These are phyloP conservation scores for Leishmania lainsoni DNA, from an alignment of 208 protist species.

Conservation along the genomic window DNA sequence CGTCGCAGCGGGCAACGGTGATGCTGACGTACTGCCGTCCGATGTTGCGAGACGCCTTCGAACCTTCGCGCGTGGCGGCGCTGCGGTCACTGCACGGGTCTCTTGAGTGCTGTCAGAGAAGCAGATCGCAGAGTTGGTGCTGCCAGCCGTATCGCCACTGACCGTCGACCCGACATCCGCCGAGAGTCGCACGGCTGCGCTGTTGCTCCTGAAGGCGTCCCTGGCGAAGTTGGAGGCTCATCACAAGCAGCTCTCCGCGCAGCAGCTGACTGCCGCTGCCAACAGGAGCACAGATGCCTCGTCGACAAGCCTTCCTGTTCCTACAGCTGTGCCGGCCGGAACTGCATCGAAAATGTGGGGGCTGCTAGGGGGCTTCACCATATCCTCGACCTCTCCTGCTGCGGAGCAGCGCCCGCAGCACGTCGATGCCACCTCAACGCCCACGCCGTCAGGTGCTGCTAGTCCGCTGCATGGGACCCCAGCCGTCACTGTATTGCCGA, in stretches of 20 bases:
- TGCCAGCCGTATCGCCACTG: conserved; percentile 64
- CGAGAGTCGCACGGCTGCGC: conserved; percentile 49
- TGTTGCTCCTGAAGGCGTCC: conserved; percentile 44
- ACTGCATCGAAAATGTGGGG: background rate
- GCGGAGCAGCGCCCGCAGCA: background rate
- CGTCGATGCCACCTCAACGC: background rate
- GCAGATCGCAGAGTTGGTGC: conserved; percentile 52
- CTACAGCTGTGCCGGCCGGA: background rate
- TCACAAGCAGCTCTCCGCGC: conserved; percentile 20
- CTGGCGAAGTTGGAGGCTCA: conserved; percentile 25
- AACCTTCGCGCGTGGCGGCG: conserved; percentile 64
- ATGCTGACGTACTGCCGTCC: conserved; percentile 68
- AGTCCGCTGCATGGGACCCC: conserved; percentile 4
- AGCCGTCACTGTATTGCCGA: background rate
- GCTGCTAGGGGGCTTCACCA: background rate
- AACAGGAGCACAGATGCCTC: background rate
- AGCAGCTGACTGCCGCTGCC: conserved; percentile 2
- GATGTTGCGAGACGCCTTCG: conserved; percentile 86
- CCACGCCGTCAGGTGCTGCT: background rate
- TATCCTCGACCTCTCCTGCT: background rate
- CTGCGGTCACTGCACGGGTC: conserved; percentile 58
- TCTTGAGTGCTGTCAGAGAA: conserved; percentile 38
- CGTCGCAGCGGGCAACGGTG: conserved; percentile 42
- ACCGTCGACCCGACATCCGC: conserved; percentile 54
- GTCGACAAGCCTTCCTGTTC: background rate